Evolutionary conservation across 1,284 basidiomycete genomes (phyloP), one percentile per base, ranked within the genome.

Genomic region (Ustilago crameri): DNA sequence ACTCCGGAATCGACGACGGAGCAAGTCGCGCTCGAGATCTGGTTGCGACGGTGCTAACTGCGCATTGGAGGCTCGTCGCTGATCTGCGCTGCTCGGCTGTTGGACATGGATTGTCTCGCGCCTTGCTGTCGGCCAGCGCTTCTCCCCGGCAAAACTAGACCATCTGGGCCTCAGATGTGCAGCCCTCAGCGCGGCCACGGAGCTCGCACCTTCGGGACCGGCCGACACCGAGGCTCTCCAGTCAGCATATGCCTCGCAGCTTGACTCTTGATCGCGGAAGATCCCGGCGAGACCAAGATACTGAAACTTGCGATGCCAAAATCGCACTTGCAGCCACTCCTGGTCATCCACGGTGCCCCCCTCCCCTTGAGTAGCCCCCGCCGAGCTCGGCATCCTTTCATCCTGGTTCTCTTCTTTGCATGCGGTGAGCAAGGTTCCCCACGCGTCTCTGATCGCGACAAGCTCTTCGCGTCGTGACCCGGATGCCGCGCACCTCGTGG

Each of bases 261-360:
- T 43, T 51, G 38, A 48, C 30, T 53, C 48, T 15, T 32, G 27
- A 24, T 50, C 58, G 24, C 46, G 52, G 23, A 57, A 61, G 46
- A 67, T 61, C 30, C 64, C 64, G 30, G 64, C 64, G 20, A 67
- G 57, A 2, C 64, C 64, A 5, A 67, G 41, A 18, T 24, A 51
- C 23, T 61, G 58, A 35, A 61, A 67, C 43, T 46, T 61, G 45
- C 64, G 58, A 47, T 67, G 64, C 64, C 64, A 67, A 30, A 57
- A 67, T 10, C 50, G 49, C 7, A 67, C 54, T 2, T 46, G 46
- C 0, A 67, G 41, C 64, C 64, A 67, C 1, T 60, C 53, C n/a
- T 48, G 30, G 34, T 23, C 15, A 30, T 30, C 41, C 20, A 4
- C 45, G 1, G 10, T 10, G 3, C 30, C 30, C 26, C 24, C 17